These are phyloP conservation scores for Cercospora sojina DNA, from an alignment of 2,329 filamentous ascomycete genomes.

Conservation along the genomic window DNA sequence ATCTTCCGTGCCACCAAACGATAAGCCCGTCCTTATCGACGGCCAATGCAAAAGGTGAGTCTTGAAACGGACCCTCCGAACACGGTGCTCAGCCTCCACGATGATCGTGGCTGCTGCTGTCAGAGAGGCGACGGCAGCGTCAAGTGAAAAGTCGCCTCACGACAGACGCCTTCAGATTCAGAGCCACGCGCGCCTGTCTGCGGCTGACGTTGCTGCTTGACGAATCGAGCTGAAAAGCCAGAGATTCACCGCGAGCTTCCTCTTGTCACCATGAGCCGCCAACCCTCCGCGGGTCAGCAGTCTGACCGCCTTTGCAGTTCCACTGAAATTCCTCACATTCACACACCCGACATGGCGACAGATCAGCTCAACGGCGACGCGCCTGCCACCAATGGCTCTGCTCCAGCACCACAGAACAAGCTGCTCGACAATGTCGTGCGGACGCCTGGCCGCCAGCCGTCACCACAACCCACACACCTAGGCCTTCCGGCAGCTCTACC, in stretches of 20 bases:
- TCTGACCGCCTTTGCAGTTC: slow-evolving; percentile 3
- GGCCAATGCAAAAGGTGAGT: slow-evolving; percentile 11
- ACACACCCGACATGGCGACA: slow-evolving; percentile 20
- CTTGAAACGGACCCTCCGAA: slow-evolving; percentile 3
- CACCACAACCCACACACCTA: slow-evolving; percentile 84
- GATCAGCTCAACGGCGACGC: slow-evolving; percentile 12
- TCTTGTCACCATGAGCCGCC: neutral
- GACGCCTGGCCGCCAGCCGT: slow-evolving; percentile 65
- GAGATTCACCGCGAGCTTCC: slow-evolving; percentile 10
- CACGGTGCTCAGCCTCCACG: neutral
- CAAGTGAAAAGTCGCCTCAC: neutral
- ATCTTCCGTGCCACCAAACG: neutral
- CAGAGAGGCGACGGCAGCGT: neutral
- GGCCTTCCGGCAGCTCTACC: slow-evolving; percentile 61
- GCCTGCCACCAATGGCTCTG: slow-evolving; percentile 12
- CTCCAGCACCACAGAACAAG: slow-evolving; percentile 49
- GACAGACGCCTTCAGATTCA: neutral
- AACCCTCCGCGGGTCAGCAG: neutral
- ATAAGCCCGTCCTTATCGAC: slow-evolving; percentile 5
- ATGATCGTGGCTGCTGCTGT: neutral
- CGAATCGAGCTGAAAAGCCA: neutral
- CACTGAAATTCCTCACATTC: neutral
- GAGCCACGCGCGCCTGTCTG: neutral
- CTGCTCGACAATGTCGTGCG: slow-evolving; percentile 56
- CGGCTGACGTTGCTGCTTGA: neutral